Conservation (phyloP, 2,329 filamentous ascomycete genomes). For the Dactylellina cionopaga region DNA sequence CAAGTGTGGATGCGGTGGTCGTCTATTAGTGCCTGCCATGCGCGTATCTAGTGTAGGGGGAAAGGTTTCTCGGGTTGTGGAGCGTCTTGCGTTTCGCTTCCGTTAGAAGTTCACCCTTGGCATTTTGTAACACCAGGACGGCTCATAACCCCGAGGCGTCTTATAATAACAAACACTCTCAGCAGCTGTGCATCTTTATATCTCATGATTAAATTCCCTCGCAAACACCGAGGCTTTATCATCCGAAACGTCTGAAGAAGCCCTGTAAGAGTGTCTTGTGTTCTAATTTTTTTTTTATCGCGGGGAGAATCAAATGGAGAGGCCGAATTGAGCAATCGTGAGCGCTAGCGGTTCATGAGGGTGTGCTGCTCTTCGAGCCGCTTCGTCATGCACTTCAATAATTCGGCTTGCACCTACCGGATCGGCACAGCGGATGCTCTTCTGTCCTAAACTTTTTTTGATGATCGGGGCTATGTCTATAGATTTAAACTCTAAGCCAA, state of each 20-base stretch:
- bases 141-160: neutral
- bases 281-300: no score
- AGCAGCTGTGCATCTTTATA: neutral
- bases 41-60: slow-evolving; percentile 6
- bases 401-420: no score
- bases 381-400: no score
- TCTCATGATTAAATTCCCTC: no score
- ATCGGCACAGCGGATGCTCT: no score
- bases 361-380: no score
- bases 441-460: no score
- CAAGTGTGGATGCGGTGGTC: slow-evolving; percentile 22
- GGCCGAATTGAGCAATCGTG: neutral
- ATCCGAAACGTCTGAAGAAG: no score
- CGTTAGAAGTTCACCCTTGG: slow-evolving; percentile 42
- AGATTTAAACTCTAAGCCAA: no score
- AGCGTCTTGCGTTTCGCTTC: slow-evolving; percentile 40
- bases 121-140: slow-evolving; percentile 5
- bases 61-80: slow-evolving; percentile 42
- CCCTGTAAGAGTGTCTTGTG: neutral
- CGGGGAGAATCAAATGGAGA: slow-evolving; percentile 9
- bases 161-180: neutral
- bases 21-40: slow-evolving; percentile 35
- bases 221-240: no score
- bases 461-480: no score
- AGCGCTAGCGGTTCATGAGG: neutral